Percentiles rank a stretch among this genome's conserved stretches.
Evolutionary conservation across 2,329 filamentous ascomycete species (phyloP).

Genomic region (Myriosclerotinia curreyana): DNA sequence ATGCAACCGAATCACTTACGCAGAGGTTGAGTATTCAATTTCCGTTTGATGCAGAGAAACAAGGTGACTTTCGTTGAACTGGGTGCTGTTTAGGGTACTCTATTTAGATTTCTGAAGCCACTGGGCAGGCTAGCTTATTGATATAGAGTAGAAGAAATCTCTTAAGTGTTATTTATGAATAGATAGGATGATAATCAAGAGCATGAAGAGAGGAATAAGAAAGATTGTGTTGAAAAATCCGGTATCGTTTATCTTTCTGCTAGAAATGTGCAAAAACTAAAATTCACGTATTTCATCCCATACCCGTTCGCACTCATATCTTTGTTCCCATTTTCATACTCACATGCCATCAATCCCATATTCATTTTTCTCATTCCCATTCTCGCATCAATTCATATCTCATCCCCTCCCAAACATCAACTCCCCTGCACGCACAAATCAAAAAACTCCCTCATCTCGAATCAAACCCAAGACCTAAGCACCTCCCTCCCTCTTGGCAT

Average conservation of each 20-base stretch:
- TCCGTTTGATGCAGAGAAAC: no score
- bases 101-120: neutral
- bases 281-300: neutral
- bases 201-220: neutral
- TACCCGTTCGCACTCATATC: neutral
- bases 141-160: no score
- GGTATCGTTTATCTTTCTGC: constrained; percentile 3
- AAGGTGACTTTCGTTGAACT: no score
- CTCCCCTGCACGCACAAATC: neutral
- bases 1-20: no score
- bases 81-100: no score
- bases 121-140: no score
- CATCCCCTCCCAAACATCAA: neutral
- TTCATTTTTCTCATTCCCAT: neutral
- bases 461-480: constrained; percentile 43
- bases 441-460: neutral
- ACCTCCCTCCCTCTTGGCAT: constrained; percentile 61
- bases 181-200: neutral
- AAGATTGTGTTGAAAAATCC: neutral
- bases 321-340: neutral
- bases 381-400: neutral
- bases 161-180: no score
- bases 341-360: neutral
- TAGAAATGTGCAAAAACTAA: neutral
- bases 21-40: no score